Base-by-base conservation (phyloP, 164 flowering plant genomes). In the Nelumbo lutea region DNA sequence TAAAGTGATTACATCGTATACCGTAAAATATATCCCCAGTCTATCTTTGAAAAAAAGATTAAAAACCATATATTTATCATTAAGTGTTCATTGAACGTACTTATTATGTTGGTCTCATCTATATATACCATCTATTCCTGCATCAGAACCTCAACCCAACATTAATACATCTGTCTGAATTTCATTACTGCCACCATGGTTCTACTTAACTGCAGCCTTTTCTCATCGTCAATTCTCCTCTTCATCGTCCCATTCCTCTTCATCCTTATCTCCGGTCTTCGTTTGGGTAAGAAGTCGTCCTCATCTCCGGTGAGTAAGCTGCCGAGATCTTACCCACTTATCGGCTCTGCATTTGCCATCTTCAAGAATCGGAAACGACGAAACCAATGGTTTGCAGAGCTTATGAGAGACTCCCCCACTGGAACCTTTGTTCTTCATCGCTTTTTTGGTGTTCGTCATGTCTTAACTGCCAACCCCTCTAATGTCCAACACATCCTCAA, bases 401-500 rank as follows among this genome's bases (percentile, higher is more conserved):
- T 81, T 39, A 42, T 83, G 4, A 7, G 15, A 1, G 14, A 59
- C 27, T 79, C 85, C 3, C 88, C 88, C 4, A 42, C 80, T 3
- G 61, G 75, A 27, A 86, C 88, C 42, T 79, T 79, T 68, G 58
- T 67, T 60, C 65, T 83, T 60, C 75, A 68, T 40, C 79, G 80
- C 9, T 52, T 67, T 2, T 11, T 77, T 0, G 84, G 81, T 58
- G 13, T 3, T 0, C 66, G 65, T 14, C 48, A 61, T 0, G n/a
- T 80, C 65, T 1, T 79, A 64, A 88, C 92, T 0, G 85, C 81
- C 3, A 82, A 88, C 66, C 85, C 90, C 1, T 56, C 80, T 63
- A 76, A 68, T 4, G 88, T 85, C 14, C 80, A 83, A 51, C 87
- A 86, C 75, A 83, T 88, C 9, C 87, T 85, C 69, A 86, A 80